These are phyloP conservation scores for Stephania yunnanensis DNA, from an alignment of 164 flowering plant species.

Conservation along the genomic window DNA sequence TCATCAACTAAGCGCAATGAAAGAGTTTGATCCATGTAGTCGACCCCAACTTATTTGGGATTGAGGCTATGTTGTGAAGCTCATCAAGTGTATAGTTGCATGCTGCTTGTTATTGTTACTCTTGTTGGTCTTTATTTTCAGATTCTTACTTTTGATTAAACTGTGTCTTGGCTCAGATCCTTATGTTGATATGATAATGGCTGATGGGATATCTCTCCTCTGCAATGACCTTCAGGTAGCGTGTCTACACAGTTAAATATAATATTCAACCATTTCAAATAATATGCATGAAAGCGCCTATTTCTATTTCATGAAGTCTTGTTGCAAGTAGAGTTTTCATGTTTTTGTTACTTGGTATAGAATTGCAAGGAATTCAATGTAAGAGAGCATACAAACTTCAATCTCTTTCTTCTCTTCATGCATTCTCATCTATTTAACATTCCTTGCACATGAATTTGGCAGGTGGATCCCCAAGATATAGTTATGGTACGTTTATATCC, in stretches of 20 bases:
- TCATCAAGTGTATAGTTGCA: not conserved
- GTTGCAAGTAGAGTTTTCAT: not conserved
- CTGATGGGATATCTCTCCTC: slow-evolving; percentile 77
- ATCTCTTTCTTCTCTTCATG: no score
- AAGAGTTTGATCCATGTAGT: not conserved
- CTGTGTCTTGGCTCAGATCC: slow-evolving; percentile 46
- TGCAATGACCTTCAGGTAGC: slow-evolving; percentile 92
- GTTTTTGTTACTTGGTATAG: not conserved
- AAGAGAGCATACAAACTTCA: not conserved
- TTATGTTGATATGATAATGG: slow-evolving; percentile 87
- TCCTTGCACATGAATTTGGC: slow-evolving; percentile 19
- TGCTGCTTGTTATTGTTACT: not conserved
- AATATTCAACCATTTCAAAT: not conserved
- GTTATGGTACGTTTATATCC: slow-evolving; percentile 68
- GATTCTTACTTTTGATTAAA: slow-evolving; percentile 5
- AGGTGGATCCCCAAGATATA: slow-evolving; percentile 98
- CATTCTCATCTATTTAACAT: not conserved
- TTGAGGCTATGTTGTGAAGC: not conserved
- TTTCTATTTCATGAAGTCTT: no score
- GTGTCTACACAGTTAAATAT: not conserved
- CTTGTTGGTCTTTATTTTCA: not conserved
- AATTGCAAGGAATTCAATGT: not conserved
- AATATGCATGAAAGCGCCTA: no score
- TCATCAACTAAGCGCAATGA: not conserved
- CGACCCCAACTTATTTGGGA: no score